Base-by-base conservation (phyloP, 176 grass and related monocot species). In the Oryza officinalis region DNA sequence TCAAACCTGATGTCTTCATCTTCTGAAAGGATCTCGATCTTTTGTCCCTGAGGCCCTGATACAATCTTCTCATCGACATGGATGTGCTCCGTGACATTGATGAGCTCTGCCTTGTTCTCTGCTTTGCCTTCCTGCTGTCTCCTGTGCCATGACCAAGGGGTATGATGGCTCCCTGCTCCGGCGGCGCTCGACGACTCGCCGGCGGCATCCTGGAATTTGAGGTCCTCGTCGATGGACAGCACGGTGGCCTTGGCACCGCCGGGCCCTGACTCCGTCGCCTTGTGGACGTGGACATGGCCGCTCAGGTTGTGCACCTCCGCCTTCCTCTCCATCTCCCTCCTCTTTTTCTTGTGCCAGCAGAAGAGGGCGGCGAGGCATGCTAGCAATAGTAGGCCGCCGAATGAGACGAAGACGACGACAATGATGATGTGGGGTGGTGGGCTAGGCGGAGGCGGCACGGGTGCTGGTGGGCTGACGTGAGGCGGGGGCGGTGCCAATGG, bases 301-400 rank as follows among this genome's bases (percentile, higher is more conserved):
- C 89, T 83, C 26, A 86, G 83, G 76, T 94, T 92, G 13, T 89
- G 40, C 2, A 86, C 27, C 84, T 94, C 92, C 0, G 80, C 72
- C 78, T 88, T 88, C 17, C 35, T 71, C 15, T 71, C 90, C 0
- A 54, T 49, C 88, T 52, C 87, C 74, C 68, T 85, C 46, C 60
- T 69, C 76, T 65, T 91, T 64, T 89, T 97, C 88, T 94, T 94
- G 66, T 92, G 85, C 77, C 77, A 97, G 74, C 92, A 97, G 46
- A 87, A 86, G 44, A 90, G 57, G 1, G 88, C 80, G 5, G 90
- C 92, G 10, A 97, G 88, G 65, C 90, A 90, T 11, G 86, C 92
- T 1, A 97, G 81, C 17, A 97, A 67, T 32, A 97, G 80, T 20
- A 97, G 68, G 57, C 94, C 83, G 0, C 94, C 90, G 2, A 88